Evolutionary conservation across 2,329 filamentous ascomycete genomes (phyloP), one percentile per base, ranked within the genome.

Genomic region (Xylariaceae sp.): DNA sequence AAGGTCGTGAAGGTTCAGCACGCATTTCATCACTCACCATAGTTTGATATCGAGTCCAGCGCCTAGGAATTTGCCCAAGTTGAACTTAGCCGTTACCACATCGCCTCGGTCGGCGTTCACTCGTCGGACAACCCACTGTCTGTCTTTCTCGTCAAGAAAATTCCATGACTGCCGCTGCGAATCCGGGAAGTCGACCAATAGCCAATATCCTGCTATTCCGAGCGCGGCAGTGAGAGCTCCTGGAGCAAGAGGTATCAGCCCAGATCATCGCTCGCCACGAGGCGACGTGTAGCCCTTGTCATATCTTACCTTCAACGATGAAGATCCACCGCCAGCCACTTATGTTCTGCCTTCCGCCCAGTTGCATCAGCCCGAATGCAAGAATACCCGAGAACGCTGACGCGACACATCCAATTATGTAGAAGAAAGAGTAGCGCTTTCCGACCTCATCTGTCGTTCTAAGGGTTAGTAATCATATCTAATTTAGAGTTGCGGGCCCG

Each of bases 301-400:
- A n/a, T n/a, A n/a, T n/a, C 15, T 68, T 56, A 52, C 77, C 78
- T 60, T 81, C 74, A 42, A 81, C 70, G 56, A 80, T 75, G 63
- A 86, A 86, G 67, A 85, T 86, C 83, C 83, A 86, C 36, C 81
- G 73, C 83, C 84, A 87, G 36, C 82, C 82, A 2, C 68, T 68
- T 15, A 85, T 68, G 6, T 71, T 70, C 2, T 72, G 74, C 1
- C 75, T 70, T 7, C 83, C 83, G 11, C 75, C 66, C 68, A 87
- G 75, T 61, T 86, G 82, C 77, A 82, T 85, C 52, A 86, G 67
- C 65, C 86, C 86, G 47, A 82, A 89, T 11, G 86, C 83, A 1
- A 90, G 72, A 42, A 90, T 83, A 48, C 86, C 84, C 0, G 82
- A 74, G 57, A 85, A 85, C 1, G 81, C 86, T 0, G 81, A 77